Percentiles rank a stretch among this genome's conserved stretches.
Conservation (phyloP, 2,329 filamentous ascomycete species). For the Fusarium tuaranense region DNA sequence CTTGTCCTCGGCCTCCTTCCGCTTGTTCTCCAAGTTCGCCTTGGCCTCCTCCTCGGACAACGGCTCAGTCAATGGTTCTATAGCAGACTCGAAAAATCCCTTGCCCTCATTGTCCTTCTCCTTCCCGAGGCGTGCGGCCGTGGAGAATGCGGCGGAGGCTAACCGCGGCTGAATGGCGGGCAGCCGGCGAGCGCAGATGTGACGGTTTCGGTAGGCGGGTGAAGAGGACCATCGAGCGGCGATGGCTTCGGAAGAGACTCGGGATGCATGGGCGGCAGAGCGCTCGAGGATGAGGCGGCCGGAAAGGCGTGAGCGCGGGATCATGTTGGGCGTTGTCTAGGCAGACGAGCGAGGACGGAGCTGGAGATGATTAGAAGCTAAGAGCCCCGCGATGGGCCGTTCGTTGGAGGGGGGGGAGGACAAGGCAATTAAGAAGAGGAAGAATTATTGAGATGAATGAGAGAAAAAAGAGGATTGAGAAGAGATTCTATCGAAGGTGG, state of each 20-base stretch:
- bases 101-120: conserved; percentile 55
- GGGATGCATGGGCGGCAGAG: conserved; percentile 44
- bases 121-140: conserved; percentile 49
- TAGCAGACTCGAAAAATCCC: conserved; percentile 63
- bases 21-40: conserved; percentile 62
- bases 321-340: conserved; percentile 47
- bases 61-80: conserved; percentile 56
- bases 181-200: conserved; percentile 49
- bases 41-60: conserved; percentile 66
- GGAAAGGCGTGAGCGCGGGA: conserved; percentile 55
- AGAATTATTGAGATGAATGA: conserved; percentile 14
- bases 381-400: conserved; percentile 42
- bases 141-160: conserved; percentile 52
- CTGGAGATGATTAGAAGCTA: conserved; percentile 33
- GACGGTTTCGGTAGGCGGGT: conserved; percentile 43
- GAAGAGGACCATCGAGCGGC: conserved; percentile 45
- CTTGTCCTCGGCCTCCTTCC: conserved; percentile 56
- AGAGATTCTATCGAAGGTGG: conserved; percentile 21
- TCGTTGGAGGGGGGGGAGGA: conserved; percentile 17
- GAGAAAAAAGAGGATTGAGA: background rate
- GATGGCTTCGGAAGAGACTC: conserved; percentile 39
- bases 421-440: conserved; percentile 29
- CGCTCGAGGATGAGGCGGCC: conserved; percentile 54
- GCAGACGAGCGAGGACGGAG: conserved; percentile 29
- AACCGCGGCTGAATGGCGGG: conserved; percentile 45